Evolutionary conservation across 208 protist species (phyloP), one percentile per base, ranked within the genome.

Genomic region (Acanthamoeba comandoni): DNA sequence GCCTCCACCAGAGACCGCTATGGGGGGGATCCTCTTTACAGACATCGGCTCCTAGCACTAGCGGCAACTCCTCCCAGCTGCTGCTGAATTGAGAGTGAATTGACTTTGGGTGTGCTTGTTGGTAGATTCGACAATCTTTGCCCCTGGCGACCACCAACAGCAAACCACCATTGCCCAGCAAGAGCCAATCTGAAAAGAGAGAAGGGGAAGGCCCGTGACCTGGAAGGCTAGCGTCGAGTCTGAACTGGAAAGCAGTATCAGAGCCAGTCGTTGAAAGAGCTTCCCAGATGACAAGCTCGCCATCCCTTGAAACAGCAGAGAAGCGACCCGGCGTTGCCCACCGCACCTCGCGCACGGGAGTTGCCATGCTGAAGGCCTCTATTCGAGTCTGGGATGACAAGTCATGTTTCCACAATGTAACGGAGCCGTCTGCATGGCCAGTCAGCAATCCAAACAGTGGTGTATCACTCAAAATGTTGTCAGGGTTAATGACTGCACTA

Each of bases 181-280:
- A 57, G 22, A 64, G 51, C 75, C 75, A 84, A 51, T 84, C 75
- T 51, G n/a, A 84, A 35, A 75, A 75, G 29, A 75, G 29, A 71
- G 29, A 71, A 29, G 24, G 29, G 35, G 64, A 24, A 24, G 64
- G 64, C 17, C 11, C 17, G 64, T 71, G 35, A 84, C 75, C 51
- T 9, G 51, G 11, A 19, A 84, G 75, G 13, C 75, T 51, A 24
- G 75, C 75, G 53, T 84, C 75, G 24, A 84, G 75, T 19, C 75
- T 51, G 53, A 51, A 84, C 3, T 57, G 12, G 8, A 26, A 24
- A 7, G 75, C 58, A n/a, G 75, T 51, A 13, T 26, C 29, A n/a
- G 75, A 60, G 53, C 64, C 75, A 29, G 43, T 12, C 5, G 35
- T 43, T 43, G 35, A 43, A 43, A 43, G 35, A 43, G 35, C 35